These are phyloP conservation scores for Lecanicillium sp. DNA, from an alignment of 2,329 filamentous ascomycete genomes.

Conservation along the genomic window DNA sequence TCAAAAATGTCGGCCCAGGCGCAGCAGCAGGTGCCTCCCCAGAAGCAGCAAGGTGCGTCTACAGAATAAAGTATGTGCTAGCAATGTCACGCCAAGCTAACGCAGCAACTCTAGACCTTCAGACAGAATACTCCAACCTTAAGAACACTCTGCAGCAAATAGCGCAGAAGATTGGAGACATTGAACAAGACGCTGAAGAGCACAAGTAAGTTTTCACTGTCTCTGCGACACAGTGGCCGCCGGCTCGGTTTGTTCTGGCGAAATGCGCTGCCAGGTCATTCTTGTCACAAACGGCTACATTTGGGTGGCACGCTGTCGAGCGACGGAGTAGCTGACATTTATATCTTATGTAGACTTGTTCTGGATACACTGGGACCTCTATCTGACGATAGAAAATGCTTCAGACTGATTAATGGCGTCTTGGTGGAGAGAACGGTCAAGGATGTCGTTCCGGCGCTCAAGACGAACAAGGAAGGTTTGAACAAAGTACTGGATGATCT, in stretches of 20 bases:
- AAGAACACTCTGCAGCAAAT: conserved; percentile 79
- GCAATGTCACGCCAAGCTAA: too few relatives aligned
- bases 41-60: conserved; percentile 67
- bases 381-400: conserved; percentile 83
- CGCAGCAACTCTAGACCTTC: conserved; percentile 61
- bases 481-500: conserved; percentile 92
- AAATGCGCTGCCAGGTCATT: too few relatives aligned
- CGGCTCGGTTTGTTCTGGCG: too few relatives aligned
- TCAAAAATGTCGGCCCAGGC: conserved; percentile 36
- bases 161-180: conserved; percentile 92
- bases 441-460: conserved; percentile 82
- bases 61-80: too few relatives aligned
- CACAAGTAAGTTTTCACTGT: conserved; percentile 66
- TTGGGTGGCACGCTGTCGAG: too few relatives aligned
- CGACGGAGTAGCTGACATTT: too few relatives aligned
- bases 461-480: conserved; percentile 88
- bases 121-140: conserved; percentile 70
- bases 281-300: too few relatives aligned
- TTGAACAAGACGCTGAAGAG: conserved; percentile 94
- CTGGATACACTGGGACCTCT: conserved; percentile 84
- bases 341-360: conserved; percentile 69
- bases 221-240: too few relatives aligned
- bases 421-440: conserved; percentile 88
- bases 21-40: conserved; percentile 40
- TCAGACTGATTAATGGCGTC: conserved; percentile 97